These are phyloP conservation scores for Sonneratia caseolaris DNA, from an alignment of 345 rosid species.

Conservation along the genomic window DNA sequence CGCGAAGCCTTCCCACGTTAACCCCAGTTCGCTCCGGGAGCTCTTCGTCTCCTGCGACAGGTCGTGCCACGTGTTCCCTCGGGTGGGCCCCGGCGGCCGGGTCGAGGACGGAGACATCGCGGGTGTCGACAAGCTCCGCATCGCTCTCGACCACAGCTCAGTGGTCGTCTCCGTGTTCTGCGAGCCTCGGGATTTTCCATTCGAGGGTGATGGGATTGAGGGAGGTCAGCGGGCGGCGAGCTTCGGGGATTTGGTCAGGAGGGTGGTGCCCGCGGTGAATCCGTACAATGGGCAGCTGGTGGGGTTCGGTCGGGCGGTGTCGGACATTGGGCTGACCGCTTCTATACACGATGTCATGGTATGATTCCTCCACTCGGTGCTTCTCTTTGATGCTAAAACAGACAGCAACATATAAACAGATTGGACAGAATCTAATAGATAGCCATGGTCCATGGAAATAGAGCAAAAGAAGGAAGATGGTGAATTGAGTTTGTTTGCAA, in stretches of 20 bases:
- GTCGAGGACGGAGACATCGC: constrained; percentile 16
- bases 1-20: constrained; percentile 39
- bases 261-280: constrained; percentile 28
- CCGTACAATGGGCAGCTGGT: constrained; percentile 53
- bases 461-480: not conserved
- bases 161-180: constrained; percentile 68
- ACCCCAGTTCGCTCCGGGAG: constrained; percentile 32
- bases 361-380: not conserved
- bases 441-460: no score
- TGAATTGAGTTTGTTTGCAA: not conserved
- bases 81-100: constrained; percentile 16
- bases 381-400: not conserved
- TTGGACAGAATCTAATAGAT: not conserved
- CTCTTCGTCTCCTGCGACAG: constrained; percentile 52
- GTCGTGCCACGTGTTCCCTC: constrained; percentile 53
- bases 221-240: constrained; percentile 18
- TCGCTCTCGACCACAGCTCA: constrained; percentile 56
- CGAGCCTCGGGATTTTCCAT: constrained; percentile 20
- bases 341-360: constrained; percentile 79
- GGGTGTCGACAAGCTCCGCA: constrained; percentile 46
- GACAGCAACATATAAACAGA: not conserved
- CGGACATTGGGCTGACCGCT: constrained; percentile 77
- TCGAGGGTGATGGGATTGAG: not conserved
- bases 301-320: constrained; percentile 81
- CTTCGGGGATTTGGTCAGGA: constrained; percentile 30